Conservation (phyloP, 2,329 filamentous ascomycete genomes). For the Chaetomiaceae sp. region DNA sequence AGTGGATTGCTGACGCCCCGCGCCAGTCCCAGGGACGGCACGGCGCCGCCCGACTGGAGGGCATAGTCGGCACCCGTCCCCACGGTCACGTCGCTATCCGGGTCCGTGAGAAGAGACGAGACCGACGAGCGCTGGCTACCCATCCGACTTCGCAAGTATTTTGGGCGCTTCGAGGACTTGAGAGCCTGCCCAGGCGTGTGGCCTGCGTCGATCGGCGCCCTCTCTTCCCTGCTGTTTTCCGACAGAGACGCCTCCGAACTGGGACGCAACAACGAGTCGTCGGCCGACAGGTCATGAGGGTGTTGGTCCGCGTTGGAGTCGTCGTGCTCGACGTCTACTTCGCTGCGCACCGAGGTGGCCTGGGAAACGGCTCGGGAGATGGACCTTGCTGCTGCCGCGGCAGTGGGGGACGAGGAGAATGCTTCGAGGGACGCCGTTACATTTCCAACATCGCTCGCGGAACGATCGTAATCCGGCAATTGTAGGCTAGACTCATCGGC, state of each 20-base stretch:
- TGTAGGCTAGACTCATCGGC: conserved; percentile 12
- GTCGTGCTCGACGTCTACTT: background rate
- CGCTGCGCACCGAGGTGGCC: conserved; percentile 24
- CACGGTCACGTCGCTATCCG: conserved; percentile 68
- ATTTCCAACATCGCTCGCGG: conserved; percentile 27
- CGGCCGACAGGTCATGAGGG: background rate
- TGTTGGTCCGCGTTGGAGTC: conserved; percentile 11
- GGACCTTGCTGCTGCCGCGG: conserved; percentile 49
- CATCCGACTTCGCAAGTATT: conserved; percentile 53
- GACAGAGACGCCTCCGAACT: conserved; percentile 14
- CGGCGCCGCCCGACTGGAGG: conserved; percentile 73
- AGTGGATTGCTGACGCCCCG: conserved; percentile 52
- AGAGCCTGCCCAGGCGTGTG: conserved; percentile 44
- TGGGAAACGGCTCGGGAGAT: conserved; percentile 49
- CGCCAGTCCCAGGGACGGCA: conserved; percentile 50
- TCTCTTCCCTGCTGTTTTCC: conserved; percentile 22
- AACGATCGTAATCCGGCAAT: conserved; percentile 9
- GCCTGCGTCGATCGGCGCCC: conserved; percentile 36
- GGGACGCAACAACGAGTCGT: conserved; percentile 33
- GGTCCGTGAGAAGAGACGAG: conserved; percentile 53
- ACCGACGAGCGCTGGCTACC: conserved; percentile 56
- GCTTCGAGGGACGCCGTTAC: conserved; percentile 49
- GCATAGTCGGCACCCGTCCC: conserved; percentile 69
- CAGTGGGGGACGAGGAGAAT: conserved; percentile 53
- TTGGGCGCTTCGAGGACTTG: conserved; percentile 45